Percentiles rank a stretch among this genome's conserved stretches.
Conservation (phyloP, 2,329 filamentous ascomycete genomes). For the Xylariaceae sp. region DNA sequence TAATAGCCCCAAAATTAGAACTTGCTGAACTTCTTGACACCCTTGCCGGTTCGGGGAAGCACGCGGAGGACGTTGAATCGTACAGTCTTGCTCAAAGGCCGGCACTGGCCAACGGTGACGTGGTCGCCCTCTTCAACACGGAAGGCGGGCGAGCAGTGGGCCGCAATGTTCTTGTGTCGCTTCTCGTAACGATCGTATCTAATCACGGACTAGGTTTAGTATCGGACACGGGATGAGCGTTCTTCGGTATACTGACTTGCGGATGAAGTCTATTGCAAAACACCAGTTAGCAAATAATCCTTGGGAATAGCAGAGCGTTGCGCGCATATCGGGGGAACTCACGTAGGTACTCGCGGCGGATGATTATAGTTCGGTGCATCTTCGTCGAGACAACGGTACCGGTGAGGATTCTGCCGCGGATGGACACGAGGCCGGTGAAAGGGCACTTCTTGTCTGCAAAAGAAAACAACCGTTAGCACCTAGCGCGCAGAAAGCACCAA, state of each 20-base stretch:
- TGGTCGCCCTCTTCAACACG: conserved; percentile 99
- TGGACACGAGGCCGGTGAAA: conserved; percentile 98
- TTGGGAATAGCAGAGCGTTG: background rate
- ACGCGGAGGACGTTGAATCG: conserved; percentile 99
- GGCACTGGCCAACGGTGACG: conserved; percentile 99
- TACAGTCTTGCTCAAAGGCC: conserved; percentile 99
- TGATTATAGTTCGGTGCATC: conserved; percentile 99
- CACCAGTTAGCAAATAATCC: conserved; percentile 5
- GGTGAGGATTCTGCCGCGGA: conserved; percentile 99
- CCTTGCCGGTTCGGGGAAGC: conserved; percentile 93
- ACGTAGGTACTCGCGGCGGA: conserved; percentile 99
- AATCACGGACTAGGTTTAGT: conserved; percentile 7
- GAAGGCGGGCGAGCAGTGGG: conserved; percentile 98
- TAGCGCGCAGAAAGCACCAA: too few species aligned
- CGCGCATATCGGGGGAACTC: conserved; percentile 1
- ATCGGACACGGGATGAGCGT: background rate
- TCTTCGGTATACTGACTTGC: conserved; percentile 53
- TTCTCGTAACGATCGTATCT: conserved; percentile 98
- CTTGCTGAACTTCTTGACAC: conserved; percentile 97
- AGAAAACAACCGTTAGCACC: conserved; percentile 9
- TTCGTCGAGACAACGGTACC: conserved; percentile 99
- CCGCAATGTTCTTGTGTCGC: conserved; percentile 99
- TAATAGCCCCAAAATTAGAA: conserved; percentile 65
- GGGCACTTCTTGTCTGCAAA: conserved; percentile 99
- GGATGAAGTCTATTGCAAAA: conserved; percentile 60